Base-by-base conservation (phyloP, 164 flowering plant species). In the Vitis amurensis region DNA sequence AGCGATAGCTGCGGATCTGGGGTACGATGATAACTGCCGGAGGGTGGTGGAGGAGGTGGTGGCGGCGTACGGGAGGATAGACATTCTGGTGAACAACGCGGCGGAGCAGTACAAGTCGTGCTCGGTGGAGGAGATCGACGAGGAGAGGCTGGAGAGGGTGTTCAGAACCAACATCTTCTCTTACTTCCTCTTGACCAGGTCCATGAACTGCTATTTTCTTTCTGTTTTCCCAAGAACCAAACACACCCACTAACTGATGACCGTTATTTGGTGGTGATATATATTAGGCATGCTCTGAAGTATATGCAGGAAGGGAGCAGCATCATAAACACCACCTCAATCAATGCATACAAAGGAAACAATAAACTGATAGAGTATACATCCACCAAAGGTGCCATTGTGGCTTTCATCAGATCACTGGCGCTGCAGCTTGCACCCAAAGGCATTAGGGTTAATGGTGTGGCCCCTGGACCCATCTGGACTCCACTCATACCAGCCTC, bases 391-490 rank as follows among this genome's bases (percentile, higher is more conserved):
- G 95, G 95, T 2, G 97, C 91, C 0, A 90, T 91, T 27, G 88
- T 91, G 48, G 79, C 89, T 0, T 93, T 86, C 76, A 90, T 90
- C 0, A 82, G 97, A 73, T 87, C 81, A 2, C 80, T 91, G 2
- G 85, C 93, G 0, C 82, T 87, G 1, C 89, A 88, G 66, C 81
- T 89, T 1, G 92, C 71, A 3, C 49, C 61, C 19, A 86, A 55
- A 80, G 92, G 90, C 0, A 93, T 93, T 11, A 85, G 97, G 0
- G 98, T 88, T 1, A 91, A 90, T 50, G 94, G 87, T 0, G 97
- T 91, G 0, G 92, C 95, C 0, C 94, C 95, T 0, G 93, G 95
- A 0, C 98, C 93, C 0, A 77, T 92, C 0, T 91, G 93, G 92
- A 90, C 95, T 0, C 95, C 97, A 0, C 68, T 90, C 61, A 85